Evolutionary conservation across 495 filamentous ascomycete genomes (phyloP).

Genomic region (Lindgomyces ingoldianus): DNA sequence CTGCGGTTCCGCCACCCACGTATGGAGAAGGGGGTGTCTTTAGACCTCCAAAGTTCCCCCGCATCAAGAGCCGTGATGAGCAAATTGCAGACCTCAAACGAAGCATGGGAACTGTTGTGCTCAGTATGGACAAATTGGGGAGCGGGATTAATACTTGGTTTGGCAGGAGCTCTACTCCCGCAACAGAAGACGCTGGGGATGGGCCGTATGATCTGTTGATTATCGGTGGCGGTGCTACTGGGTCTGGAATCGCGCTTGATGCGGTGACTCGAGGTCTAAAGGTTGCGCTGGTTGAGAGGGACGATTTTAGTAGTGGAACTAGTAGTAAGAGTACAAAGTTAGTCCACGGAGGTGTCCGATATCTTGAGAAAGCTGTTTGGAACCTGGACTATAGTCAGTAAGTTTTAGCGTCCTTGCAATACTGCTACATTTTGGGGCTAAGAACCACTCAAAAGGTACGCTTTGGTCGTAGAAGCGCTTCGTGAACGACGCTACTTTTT

Average conservation of each 20-base stretch:
- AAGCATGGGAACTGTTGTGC: constrained; percentile 39
- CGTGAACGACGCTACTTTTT: constrained; percentile 95
- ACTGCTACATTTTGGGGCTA: neutral
- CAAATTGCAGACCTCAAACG: constrained; percentile 63
- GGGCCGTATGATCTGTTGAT: constrained; percentile 80
- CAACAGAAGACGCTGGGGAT: constrained; percentile 38
- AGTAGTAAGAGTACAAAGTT: constrained; percentile 97
- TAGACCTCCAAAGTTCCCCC: constrained; percentile 77
- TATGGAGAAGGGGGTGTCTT: constrained; percentile 77
- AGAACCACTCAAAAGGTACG: constrained; percentile 58
- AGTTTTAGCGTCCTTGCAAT: neutral
- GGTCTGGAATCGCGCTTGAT: constrained; percentile 89
- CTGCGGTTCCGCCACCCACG: constrained; percentile 77
- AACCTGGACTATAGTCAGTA: constrained; percentile 92
- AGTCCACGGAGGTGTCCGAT: constrained; percentile 94
- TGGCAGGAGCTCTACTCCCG: constrained; percentile 6
- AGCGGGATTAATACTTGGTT: constrained; percentile 42
- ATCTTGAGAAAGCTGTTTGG: constrained; percentile 96
- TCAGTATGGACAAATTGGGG: constrained; percentile 29
- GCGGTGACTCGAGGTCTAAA: constrained; percentile 89
- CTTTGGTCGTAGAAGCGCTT: constrained; percentile 89
- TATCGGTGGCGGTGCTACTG: constrained; percentile 91
- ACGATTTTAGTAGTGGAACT: constrained; percentile 92
- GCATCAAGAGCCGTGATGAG: constrained; percentile 68
- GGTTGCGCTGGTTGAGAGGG: constrained; percentile 91